These are phyloP conservation scores for Calycina herbarum DNA, from an alignment of 2,329 filamentous ascomycete genomes.

Conservation along the genomic window DNA sequence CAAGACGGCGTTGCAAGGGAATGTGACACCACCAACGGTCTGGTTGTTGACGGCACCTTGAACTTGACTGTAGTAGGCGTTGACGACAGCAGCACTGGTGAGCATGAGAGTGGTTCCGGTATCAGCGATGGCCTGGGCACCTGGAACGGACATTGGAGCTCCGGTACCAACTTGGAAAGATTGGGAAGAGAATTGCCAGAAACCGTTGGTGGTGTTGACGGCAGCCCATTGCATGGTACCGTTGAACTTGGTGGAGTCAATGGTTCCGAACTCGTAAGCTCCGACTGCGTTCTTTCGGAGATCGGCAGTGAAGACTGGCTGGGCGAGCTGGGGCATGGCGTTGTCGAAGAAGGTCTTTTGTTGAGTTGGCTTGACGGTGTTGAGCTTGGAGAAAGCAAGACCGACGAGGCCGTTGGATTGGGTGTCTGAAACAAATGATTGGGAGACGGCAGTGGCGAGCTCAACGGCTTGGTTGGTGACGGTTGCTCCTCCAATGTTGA, in stretches of 20 bases:
- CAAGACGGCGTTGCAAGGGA: constrained; percentile 39
- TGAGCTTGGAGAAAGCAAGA: constrained; percentile 48
- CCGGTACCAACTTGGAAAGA: constrained; percentile 45
- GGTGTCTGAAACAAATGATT: constrained; percentile 39
- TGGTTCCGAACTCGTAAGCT: constrained; percentile 57
- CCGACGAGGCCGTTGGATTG: constrained; percentile 60
- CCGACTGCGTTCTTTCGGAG: constrained; percentile 49
- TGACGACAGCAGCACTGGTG: constrained; percentile 40
- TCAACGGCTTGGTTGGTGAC: constrained; percentile 39
- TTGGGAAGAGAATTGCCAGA: constrained; percentile 57
- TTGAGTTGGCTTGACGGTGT: constrained; percentile 37
- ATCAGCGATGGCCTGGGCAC: constrained; percentile 46
- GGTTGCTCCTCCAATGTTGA: constrained; percentile 39
- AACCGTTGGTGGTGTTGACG: constrained; percentile 51
- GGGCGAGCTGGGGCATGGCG: constrained; percentile 32
- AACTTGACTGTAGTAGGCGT: constrained; percentile 43
- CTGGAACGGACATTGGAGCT: constrained; percentile 62
- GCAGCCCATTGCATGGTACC: constrained; percentile 52
- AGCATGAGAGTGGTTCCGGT: constrained; percentile 47
- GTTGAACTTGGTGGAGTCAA: constrained; percentile 54
- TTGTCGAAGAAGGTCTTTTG: constrained; percentile 42
- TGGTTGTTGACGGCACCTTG: constrained; percentile 39
- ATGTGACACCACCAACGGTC: constrained; percentile 40
- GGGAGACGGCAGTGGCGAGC: constrained; percentile 37
- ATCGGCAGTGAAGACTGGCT: constrained; percentile 61